Conservation (phyloP, 2,329 filamentous ascomycete species). For the Pseudocercospora pini-densiflorae region DNA sequence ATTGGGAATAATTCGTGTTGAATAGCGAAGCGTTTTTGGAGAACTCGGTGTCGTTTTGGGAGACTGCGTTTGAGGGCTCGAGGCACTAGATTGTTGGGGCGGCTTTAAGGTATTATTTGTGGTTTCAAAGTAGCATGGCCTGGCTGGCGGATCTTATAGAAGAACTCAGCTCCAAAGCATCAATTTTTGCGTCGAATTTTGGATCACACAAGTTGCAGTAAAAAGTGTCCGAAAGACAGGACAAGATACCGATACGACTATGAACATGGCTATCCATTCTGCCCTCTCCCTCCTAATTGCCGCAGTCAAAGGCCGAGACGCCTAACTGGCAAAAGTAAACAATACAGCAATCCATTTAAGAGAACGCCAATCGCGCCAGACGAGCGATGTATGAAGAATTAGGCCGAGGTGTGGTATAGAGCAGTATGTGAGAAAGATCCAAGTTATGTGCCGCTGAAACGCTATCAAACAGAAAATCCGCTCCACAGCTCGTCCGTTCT, state of each 20-base stretch:
- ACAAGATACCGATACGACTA: background rate
- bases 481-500: conserved; percentile 7
- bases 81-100: background rate
- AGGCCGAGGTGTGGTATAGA: conserved; percentile 10
- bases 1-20: background rate
- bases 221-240: background rate
- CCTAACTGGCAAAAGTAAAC: background rate
- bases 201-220: background rate
- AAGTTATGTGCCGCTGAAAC: conserved; percentile 20
- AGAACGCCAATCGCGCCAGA: conserved; percentile 1
- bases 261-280: conserved; percentile 9
- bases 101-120: background rate
- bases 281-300: background rate
- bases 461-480: conserved; percentile 23
- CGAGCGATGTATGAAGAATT: background rate
- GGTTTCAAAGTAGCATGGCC: background rate
- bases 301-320: background rate
- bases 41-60: background rate
- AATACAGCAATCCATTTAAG: background rate
- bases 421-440: conserved; percentile 9
- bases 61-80: background rate
- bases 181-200: background rate
- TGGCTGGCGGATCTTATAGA: background rate
- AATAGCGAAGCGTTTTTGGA: background rate
- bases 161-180: conserved; percentile 7